phyloP scores from a whole-genome alignment of 352 stramenopile species.

The Pythium aristosporum region DNA sequence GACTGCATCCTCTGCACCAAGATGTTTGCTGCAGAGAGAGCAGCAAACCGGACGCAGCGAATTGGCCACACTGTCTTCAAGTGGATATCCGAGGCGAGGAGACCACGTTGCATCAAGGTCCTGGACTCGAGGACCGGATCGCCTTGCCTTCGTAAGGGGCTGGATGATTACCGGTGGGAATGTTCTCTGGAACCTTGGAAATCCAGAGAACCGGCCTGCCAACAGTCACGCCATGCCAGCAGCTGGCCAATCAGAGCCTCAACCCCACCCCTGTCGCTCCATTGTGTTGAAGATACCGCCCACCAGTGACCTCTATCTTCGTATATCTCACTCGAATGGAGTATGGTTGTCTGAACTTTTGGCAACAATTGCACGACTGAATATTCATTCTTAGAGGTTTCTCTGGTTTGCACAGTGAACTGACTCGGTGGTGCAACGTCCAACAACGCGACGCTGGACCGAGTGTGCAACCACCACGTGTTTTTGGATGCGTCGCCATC shows the following conservation, averaged over 20 bases:
- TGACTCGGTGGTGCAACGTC: slow-evolving; percentile 6
- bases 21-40: too few species aligned
- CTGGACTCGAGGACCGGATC: too few species aligned
- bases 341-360: neutral
- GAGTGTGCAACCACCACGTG: neutral
- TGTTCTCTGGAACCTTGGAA: too few species aligned
- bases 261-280: slow-evolving; percentile 1
- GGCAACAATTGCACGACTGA: neutral
- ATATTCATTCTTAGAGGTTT: neutral
- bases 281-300: neutral
- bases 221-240: neutral
- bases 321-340: neutral
- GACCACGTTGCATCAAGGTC: too few species aligned
- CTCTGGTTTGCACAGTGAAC: slow-evolving; percentile 1
- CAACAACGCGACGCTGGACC: slow-evolving; percentile 8
- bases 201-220: too few species aligned
- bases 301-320: neutral
- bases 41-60: too few species aligned
- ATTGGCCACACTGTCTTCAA: too few species aligned
- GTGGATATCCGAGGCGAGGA: too few species aligned
- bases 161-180: too few species aligned
- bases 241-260: neutral
- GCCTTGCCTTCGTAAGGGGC: too few species aligned
- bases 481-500: neutral
- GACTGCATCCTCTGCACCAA: too few species aligned